Evolutionary conservation across 2,329 filamentous ascomycete species (phyloP).

Genomic region (Alternaria metachromatica): DNA sequence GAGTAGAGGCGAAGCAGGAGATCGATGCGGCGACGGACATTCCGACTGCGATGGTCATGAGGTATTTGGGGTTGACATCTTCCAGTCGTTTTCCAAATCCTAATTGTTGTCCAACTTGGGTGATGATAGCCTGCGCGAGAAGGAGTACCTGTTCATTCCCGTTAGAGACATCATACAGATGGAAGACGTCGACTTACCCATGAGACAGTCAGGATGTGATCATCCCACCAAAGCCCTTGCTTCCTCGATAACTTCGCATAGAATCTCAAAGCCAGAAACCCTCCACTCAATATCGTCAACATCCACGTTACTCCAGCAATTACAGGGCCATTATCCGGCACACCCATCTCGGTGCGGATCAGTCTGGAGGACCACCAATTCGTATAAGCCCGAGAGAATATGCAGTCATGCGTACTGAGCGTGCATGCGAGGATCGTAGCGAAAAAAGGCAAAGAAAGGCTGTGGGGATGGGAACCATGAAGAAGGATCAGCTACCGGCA

Average conservation of each 20-base stretch:
- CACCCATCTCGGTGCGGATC: constrained; percentile 11
- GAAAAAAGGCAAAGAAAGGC: background rate
- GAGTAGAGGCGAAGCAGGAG: constrained; percentile 33
- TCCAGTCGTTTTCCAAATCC: constrained; percentile 33
- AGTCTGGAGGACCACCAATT: constrained; percentile 6
- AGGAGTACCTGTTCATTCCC: constrained; percentile 25
- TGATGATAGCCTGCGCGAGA: constrained; percentile 25
- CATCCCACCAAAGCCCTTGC: constrained; percentile 40
- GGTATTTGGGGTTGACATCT: constrained; percentile 23
- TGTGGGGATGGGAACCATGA: background rate
- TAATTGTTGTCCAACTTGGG: constrained; percentile 26
- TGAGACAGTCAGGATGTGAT: constrained; percentile 33
- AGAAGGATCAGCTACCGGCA: constrained; percentile 3
- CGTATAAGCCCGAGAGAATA: background rate
- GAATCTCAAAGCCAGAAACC: constrained; percentile 30
- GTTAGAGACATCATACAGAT: background rate
- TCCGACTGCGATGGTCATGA: constrained; percentile 20
- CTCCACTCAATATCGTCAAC: constrained; percentile 27
- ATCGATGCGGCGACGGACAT: constrained; percentile 28
- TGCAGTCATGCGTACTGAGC: background rate
- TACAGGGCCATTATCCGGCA: constrained; percentile 32
- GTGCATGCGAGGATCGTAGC: background rate
- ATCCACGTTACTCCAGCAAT: constrained; percentile 36
- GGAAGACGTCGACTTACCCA: constrained; percentile 22
- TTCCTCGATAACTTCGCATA: constrained; percentile 36